Evolutionary conservation across 2,329 filamentous ascomycete species (phyloP).

Genomic region (Allantophomopsis cytisporea): DNA sequence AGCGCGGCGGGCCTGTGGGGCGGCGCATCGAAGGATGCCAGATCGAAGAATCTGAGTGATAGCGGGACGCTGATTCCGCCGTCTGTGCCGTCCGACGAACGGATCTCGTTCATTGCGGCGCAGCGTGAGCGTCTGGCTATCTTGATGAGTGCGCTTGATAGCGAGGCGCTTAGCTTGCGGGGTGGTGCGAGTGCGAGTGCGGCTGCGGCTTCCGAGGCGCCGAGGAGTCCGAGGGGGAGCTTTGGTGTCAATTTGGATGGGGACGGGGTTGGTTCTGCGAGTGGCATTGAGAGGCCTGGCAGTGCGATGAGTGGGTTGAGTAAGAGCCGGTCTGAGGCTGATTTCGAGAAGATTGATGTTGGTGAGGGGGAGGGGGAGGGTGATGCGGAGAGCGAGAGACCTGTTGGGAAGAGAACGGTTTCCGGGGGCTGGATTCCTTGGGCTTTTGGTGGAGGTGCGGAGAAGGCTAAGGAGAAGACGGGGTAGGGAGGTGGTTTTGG

Average conservation of each 20-base stretch:
- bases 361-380: conserved; percentile 36
- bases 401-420: conserved; percentile 9
- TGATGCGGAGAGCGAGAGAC: conserved; percentile 15
- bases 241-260: conserved; percentile 7
- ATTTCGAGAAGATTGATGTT: conserved; percentile 80
- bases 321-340: conserved; percentile 74
- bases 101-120: conserved; percentile 59
- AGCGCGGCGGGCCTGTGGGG: no score
- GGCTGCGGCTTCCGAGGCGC: conserved; percentile 1
- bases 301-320: conserved; percentile 39
- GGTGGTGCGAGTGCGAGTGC: no score
- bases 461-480: background rate
- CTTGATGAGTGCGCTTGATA: conserved; percentile 65
- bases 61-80: conserved; percentile 58
- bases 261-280: conserved; percentile 11
- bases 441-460: conserved; percentile 23
- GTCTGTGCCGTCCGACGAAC: conserved; percentile 52
- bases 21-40: conserved; percentile 18
- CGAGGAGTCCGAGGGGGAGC: conserved; percentile 10
- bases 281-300: conserved; percentile 14
- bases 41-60: conserved; percentile 34
- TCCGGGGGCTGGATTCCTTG: conserved; percentile 34
- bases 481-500: no score
- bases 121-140: conserved; percentile 68
- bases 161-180: conserved; percentile 50